Conservation (phyloP, 805 yeast species). For the Yarrowia bubula region DNA sequence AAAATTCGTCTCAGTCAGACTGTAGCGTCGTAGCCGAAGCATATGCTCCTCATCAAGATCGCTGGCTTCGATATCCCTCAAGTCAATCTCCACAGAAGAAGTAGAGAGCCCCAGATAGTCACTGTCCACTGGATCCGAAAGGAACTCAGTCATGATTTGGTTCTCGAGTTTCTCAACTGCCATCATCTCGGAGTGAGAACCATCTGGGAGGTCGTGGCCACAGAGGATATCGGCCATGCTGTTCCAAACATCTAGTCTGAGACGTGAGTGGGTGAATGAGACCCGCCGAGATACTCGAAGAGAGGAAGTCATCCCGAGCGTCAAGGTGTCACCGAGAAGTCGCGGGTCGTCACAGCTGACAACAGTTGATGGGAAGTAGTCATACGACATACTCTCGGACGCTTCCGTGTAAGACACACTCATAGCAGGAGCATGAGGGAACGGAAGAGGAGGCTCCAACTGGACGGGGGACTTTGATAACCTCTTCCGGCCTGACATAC, state of each 20-base stretch:
- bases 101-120: background rate
- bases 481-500: background rate
- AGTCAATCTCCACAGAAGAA: background rate
- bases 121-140: background rate
- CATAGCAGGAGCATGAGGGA: background rate
- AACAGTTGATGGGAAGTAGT: slow-evolving; percentile 4
- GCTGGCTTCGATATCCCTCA: background rate
- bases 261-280: background rate
- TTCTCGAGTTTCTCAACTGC: background rate
- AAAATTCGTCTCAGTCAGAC: background rate
- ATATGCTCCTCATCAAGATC: background rate
- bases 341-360: background rate
- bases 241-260: slow-evolving; percentile 3
- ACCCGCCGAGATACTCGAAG: background rate
- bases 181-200: background rate
- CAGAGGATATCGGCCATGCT: background rate
- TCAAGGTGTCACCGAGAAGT: background rate
- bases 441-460: background rate
- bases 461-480: background rate
- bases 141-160: background rate
- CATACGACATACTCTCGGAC: background rate
- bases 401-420: background rate
- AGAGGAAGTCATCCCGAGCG: background rate
- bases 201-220: slow-evolving; percentile 1
- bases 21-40: background rate